A percentile compares a stretch with the other conserved stretches of the same genome.
phyloP scores from a whole-genome alignment of 208 protist genomes.

The Leptomonas seymouri region DNA sequence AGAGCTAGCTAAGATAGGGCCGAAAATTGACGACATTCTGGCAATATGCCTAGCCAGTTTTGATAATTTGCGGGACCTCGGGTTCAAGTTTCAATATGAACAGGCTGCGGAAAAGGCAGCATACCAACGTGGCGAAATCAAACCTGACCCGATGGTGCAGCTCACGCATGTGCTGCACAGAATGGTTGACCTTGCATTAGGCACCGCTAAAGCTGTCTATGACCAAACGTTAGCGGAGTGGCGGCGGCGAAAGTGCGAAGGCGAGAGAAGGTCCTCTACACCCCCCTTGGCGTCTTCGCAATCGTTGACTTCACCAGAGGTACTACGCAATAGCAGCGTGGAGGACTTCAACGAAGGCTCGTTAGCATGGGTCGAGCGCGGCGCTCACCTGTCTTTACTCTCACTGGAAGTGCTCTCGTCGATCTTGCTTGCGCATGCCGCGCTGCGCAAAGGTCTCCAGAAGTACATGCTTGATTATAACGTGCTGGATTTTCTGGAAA shows the following conservation, averaged over 20 bases:
- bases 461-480: slow-evolving; percentile 59
- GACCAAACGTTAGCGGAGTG: slow-evolving; percentile 37
- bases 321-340: slow-evolving; percentile 72
- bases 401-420: slow-evolving; percentile 69
- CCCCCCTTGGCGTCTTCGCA: slow-evolving; percentile 16
- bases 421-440: slow-evolving; percentile 49
- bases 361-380: slow-evolving; percentile 70
- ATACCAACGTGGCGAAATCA: slow-evolving; percentile 49
- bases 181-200: slow-evolving; percentile 72
- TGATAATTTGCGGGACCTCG: slow-evolving; percentile 53
- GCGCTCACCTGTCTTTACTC: slow-evolving; percentile 55
- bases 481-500: slow-evolving; percentile 54
- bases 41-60: slow-evolving; percentile 58
- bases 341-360: slow-evolving; percentile 83
- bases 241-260: slow-evolving; percentile 30
- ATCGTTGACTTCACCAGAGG: slow-evolving; percentile 33
- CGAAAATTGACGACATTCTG: slow-evolving; percentile 66
- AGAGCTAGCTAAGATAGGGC: slow-evolving; percentile 54
- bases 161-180: slow-evolving; percentile 60
- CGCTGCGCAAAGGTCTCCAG: slow-evolving; percentile 51
- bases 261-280: slow-evolving; percentile 12
- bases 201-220: slow-evolving; percentile 48
- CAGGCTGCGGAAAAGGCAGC: slow-evolving; percentile 78
- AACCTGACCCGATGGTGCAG: slow-evolving; percentile 56
- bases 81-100: slow-evolving; percentile 83